Evolutionary conservation across 2,329 filamentous ascomycete species (phyloP).

Genomic region (Cryphonectria radicalis): DNA sequence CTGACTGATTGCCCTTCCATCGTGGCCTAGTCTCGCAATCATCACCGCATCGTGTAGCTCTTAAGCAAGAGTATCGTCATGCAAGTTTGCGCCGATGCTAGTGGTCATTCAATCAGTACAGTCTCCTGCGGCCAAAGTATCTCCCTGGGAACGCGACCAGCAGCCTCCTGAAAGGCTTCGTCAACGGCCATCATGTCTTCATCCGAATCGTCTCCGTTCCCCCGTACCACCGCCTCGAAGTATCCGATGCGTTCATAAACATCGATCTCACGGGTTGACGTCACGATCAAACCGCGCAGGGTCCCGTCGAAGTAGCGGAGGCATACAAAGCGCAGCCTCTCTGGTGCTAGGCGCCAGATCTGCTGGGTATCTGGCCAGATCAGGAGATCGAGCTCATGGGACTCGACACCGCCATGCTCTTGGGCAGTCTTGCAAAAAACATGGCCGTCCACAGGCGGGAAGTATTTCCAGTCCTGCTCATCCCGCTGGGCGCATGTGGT

Average conservation of each 20-base stretch:
- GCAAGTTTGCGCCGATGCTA: background rate
- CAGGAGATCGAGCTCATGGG: conserved; percentile 1
- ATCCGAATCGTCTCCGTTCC: background rate
- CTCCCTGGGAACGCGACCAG: background rate
- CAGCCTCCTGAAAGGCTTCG: background rate
- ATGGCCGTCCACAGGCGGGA: background rate
- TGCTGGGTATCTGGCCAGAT: background rate
- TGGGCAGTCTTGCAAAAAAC: background rate
- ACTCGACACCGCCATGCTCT: background rate
- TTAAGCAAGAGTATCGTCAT: background rate
- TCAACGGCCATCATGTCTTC: background rate
- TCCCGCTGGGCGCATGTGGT: background rate
- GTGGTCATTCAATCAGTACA: background rate
- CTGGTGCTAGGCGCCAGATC: background rate
- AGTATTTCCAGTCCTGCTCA: background rate
- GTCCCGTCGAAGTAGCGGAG: background rate
- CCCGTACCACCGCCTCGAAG: conserved; percentile 1
- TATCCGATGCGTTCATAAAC: background rate
- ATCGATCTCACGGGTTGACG: background rate
- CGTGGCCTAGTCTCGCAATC: background rate
- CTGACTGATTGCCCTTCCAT: background rate
- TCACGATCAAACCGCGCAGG: background rate
- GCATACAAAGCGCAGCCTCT: background rate
- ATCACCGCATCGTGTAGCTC: background rate
- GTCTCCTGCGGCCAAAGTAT: background rate